Conservation (phyloP, 305 asterid species). For the Petunia hybrid region DNA sequence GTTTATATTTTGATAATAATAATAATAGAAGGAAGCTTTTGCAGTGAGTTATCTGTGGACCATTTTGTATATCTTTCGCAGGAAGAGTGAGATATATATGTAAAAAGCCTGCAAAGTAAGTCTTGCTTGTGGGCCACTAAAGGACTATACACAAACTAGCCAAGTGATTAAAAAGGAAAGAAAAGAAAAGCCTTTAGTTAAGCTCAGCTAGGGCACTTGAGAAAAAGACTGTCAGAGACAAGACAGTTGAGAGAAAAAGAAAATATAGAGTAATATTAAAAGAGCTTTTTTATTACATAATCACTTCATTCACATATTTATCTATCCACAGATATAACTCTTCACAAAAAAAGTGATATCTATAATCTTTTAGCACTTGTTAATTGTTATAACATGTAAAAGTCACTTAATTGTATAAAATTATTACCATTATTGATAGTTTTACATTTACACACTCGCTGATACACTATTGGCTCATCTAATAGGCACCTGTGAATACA, state of each 20-base stretch:
- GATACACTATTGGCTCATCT: too few species aligned
- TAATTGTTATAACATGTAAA: too few species aligned
- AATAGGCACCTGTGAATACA: too few species aligned
- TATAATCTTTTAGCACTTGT: too few species aligned
- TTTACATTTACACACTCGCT: too few species aligned
- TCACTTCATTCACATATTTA: too few species aligned
- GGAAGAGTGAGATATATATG: not conserved
- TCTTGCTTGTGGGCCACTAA: constrained; percentile 1
- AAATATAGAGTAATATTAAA: not conserved
- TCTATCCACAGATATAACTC: too few species aligned
- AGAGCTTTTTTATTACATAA: not conserved
- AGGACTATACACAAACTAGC: not conserved
- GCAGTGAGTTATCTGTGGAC: constrained; percentile 40
- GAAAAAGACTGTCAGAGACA: constrained; percentile 51
- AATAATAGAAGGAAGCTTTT: constrained; percentile 40
- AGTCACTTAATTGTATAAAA: too few species aligned
- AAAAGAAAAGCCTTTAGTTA: not conserved
- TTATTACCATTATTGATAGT: too few species aligned
- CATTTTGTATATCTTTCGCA: constrained; percentile 25
- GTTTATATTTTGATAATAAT: constrained; percentile 39
- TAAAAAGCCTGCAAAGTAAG: constrained; percentile 7
- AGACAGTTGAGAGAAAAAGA: constrained; percentile 49
- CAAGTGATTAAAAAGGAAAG: not conserved
- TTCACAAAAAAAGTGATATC: too few species aligned
- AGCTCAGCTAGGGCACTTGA: not conserved